phyloP scores from a whole-genome alignment of 1,139 yeast species.

The Suhomyces kunorum region DNA sequence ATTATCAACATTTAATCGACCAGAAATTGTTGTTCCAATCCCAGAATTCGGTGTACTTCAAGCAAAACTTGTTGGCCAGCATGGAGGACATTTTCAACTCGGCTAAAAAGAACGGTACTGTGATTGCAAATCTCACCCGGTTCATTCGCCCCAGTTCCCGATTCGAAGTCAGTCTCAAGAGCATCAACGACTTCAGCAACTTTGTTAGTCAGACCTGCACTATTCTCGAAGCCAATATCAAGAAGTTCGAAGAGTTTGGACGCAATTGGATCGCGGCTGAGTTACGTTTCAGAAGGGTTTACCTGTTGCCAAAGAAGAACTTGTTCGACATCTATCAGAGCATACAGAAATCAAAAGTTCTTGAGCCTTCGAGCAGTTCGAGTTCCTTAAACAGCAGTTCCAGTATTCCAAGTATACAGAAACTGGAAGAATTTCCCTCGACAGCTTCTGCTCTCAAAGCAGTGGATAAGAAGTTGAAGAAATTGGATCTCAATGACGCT shows the following conservation, averaged over 20 bases:
- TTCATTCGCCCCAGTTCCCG: constrained; percentile 48
- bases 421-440: constrained; percentile 3
- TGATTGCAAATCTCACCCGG: constrained; percentile 52
- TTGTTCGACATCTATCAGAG: constrained; percentile 24
- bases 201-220: constrained; percentile 32
- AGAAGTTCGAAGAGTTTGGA: constrained; percentile 37
- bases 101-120: constrained; percentile 52
- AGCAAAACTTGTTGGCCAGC: constrained; percentile 30
- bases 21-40: constrained; percentile 36
- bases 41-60: constrained; percentile 31
- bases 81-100: constrained; percentile 48
- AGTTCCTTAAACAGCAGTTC: constrained; percentile 3
- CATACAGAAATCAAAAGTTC: constrained; percentile 11
- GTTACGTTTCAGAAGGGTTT: constrained; percentile 36
- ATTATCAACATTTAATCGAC: constrained; percentile 42
- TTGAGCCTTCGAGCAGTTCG: constrained; percentile 4
- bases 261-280: constrained; percentile 39
- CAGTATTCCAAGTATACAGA: neutral
- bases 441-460: constrained; percentile 2
- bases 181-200: constrained; percentile 41
- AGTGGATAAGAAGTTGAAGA: constrained; percentile 20
- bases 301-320: constrained; percentile 32
- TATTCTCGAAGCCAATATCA: constrained; percentile 25
- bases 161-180: constrained; percentile 38
- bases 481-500: constrained; percentile 21